These are phyloP conservation scores for Aspergillus sparsus DNA, from an alignment of 495 filamentous ascomycete species.

Conservation along the genomic window DNA sequence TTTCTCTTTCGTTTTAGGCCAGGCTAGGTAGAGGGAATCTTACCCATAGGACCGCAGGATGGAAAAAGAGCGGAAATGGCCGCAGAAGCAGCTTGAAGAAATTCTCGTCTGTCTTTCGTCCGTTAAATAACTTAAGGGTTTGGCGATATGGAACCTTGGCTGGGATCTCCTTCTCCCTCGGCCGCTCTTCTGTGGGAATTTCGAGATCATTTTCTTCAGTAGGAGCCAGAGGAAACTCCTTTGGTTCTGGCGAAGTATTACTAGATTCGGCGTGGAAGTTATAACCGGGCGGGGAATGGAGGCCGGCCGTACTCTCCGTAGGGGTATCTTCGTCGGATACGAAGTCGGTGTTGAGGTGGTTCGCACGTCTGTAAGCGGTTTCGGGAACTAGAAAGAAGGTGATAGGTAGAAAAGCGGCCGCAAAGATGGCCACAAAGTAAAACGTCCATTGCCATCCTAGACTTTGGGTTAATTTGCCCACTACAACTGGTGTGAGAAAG, in stretches of 20 bases:
- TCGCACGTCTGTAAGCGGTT: constrained; percentile 71
- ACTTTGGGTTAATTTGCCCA: constrained; percentile 76
- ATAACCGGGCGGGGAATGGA: constrained; percentile 17
- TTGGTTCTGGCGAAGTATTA: constrained; percentile 1
- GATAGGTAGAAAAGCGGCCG: constrained; percentile 61
- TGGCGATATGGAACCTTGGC: constrained; percentile 54
- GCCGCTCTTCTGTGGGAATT: constrained; percentile 1
- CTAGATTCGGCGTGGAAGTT: constrained; percentile 22
- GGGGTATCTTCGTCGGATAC: constrained; percentile 25
- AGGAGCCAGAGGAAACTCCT: constrained; percentile 7
- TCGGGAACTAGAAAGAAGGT: constrained; percentile 82
- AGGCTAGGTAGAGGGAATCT: constrained; percentile 8
- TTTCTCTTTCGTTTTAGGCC: no score
- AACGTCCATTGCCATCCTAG: constrained; percentile 81
- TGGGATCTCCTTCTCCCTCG: constrained; percentile 15
- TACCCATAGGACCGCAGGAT: constrained; percentile 83
- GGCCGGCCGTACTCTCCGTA: constrained; percentile 12
- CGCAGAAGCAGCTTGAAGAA: constrained; percentile 63
- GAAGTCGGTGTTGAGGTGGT: constrained; percentile 64
- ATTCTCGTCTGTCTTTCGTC: constrained; percentile 68
- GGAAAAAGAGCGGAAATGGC: constrained; percentile 67
- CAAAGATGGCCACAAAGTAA: constrained; percentile 69
- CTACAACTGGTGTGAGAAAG: constrained; percentile 86
- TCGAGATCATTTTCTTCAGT: constrained; percentile 1
- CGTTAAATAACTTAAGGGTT: constrained; percentile 72